phyloP scores from a whole-genome alignment of 129 eudicot species.

The Saposhnikovia divaricata region DNA sequence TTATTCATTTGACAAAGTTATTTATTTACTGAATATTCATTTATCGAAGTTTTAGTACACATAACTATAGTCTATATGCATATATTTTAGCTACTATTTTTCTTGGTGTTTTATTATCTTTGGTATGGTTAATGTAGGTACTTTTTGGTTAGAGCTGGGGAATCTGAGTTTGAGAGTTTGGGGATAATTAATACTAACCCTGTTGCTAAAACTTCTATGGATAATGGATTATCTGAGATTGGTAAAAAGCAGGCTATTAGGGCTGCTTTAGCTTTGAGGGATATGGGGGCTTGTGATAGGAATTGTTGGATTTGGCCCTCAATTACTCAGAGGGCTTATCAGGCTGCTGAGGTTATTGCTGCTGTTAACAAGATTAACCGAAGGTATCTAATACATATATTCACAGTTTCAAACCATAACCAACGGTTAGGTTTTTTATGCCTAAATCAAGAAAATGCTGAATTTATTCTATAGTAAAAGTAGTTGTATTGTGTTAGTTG shows the following conservation, averaged over 20 bases:
- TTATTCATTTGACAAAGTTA: too few relatives aligned
- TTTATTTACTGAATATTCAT: too few relatives aligned
- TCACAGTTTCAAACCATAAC: neutral
- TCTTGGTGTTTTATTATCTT: neutral
- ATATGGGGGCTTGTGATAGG: slow-evolving; percentile 78
- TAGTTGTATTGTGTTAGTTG: neutral
- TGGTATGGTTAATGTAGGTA: slow-evolving; percentile 37
- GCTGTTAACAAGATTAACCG: slow-evolving; percentile 57
- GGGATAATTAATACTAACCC: slow-evolving; percentile 92
- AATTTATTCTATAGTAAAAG: neutral
- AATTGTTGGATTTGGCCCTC: slow-evolving; percentile 99
- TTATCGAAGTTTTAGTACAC: too few relatives aligned
- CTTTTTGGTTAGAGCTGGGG: slow-evolving; percentile 94
- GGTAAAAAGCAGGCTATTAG: slow-evolving; percentile 82
- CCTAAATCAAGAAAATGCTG: neutral
- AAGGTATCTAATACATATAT: slow-evolving; percentile 26
- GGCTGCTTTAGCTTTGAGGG: slow-evolving; percentile 70
- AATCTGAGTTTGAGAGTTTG: slow-evolving; percentile 74
- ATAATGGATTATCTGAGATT: slow-evolving; percentile 66
- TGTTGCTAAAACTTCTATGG: slow-evolving; percentile 88
- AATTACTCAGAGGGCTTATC: slow-evolving; percentile 95
- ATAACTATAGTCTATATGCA: too few relatives aligned
- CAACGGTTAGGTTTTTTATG: too few relatives aligned
- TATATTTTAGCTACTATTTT: neutral
- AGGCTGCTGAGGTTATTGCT: slow-evolving; percentile 94